Evolutionary conservation across 2,329 filamentous ascomycete genomes (phyloP), one percentile per base, ranked within the genome.

Genomic region (Aspergillus nomiae): DNA sequence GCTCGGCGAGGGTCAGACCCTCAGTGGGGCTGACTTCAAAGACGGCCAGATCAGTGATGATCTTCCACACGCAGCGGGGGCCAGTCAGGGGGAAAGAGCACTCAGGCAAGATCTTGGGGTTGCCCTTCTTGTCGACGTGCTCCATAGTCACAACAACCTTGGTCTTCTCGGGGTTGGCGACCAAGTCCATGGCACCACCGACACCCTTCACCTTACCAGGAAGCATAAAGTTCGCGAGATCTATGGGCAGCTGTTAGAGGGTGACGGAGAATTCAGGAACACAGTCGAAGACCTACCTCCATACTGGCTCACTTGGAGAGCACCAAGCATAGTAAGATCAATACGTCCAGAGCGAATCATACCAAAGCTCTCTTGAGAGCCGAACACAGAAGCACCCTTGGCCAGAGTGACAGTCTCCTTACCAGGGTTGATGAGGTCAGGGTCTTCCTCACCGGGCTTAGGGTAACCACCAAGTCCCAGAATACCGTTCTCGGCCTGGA

Each of bases 171-270:
- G 89, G 89, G 78, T 91, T 90, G 63, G 87, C 88, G 16, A 91
- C 88, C n/a, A 91, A 79, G 73, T 91, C 89, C 89, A 91, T 91
- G 54, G 89, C 89, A 57, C 89, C 89, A 63, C 92, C 92, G 86
- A 96, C 94, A 56, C 92, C 92, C 85, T 95, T 95, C 58, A 77
- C 87, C 80, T 94, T 95, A 58, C 92, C 92, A 0, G 92, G 92
- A 68, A 96, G 90, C 90, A 95, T 95, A 83, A 92, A 96, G 81
- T 95, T 95, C 61, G 92, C 92, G 59, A 96, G 80, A 74, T 96
- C 92, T 61, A 19, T 14, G 19, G 8, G 16, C n/a, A 19, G 34
- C 71, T 46, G 68, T 66, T 24, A 61, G 50, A 41, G 8, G 48
- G 26, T n/a, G 21, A 59, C 12, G 28, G 28, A 24, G 36, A n/a